These are phyloP conservation scores for Phytophthora sansomeana DNA, from an alignment of 352 stramenopile genomes.

Conservation along the genomic window DNA sequence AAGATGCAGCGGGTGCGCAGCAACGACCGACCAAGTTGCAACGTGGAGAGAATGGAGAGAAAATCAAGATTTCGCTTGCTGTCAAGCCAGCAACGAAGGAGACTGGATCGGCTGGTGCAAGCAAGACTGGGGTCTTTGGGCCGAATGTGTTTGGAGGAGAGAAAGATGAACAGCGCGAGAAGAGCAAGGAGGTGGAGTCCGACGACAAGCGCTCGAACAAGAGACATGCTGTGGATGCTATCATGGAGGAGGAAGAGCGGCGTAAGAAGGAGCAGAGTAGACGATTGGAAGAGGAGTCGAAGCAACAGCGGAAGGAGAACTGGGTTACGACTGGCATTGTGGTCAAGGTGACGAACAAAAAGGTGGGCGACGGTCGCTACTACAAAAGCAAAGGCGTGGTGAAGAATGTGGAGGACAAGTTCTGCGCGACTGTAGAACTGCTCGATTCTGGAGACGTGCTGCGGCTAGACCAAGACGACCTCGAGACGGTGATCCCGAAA, in stretches of 20 bases:
- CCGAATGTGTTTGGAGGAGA: slow-evolving; percentile 28
- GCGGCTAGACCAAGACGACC: slow-evolving; percentile 87
- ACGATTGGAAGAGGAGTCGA: slow-evolving; percentile 48
- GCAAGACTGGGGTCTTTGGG: neutral
- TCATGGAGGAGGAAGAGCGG: slow-evolving; percentile 72
- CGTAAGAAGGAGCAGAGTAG: slow-evolving; percentile 47
- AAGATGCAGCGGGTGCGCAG: slow-evolving; percentile 35
- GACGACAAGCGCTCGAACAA: slow-evolving; percentile 16
- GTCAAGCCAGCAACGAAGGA: slow-evolving; percentile 42
- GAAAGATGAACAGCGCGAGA: neutral
- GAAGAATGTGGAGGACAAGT: slow-evolving; percentile 81
- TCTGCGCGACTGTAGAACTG: slow-evolving; percentile 83
- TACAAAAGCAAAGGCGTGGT: slow-evolving; percentile 92
- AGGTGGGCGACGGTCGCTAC: slow-evolving; percentile 85
- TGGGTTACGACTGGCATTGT: slow-evolving; percentile 94
- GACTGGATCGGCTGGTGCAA: neutral
- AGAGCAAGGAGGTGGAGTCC: neutral
- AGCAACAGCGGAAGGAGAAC: slow-evolving; percentile 78
- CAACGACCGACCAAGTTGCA: slow-evolving; percentile 71
- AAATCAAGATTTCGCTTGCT: slow-evolving; percentile 49
- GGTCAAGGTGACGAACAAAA: slow-evolving; percentile 96
- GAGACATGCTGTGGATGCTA: slow-evolving; percentile 47
- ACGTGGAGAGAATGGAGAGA: slow-evolving; percentile 53
- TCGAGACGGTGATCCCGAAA: slow-evolving; percentile 91
- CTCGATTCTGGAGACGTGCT: slow-evolving; percentile 85